These are phyloP conservation scores for Rhipidocladum racemiflorum DNA, from an alignment of 176 grass and related monocot species.

Conservation along the genomic window DNA sequence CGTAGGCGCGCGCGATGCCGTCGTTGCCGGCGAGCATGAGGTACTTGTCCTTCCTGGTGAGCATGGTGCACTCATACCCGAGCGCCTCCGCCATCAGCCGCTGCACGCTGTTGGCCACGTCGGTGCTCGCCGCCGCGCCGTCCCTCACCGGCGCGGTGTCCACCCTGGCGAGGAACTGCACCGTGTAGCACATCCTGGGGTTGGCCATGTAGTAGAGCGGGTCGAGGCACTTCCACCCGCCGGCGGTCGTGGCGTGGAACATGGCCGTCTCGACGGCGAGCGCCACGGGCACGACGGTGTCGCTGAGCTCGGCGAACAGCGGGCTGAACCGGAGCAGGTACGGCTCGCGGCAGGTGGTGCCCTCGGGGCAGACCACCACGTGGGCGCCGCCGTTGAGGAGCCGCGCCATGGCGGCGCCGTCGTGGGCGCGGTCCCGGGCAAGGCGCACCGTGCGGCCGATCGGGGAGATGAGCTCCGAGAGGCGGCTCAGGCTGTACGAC, in stretches of 20 bases:
- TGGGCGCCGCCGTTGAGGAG: constrained; percentile 34
- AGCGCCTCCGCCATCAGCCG: constrained; percentile 42
- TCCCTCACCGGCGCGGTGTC: constrained; percentile 23
- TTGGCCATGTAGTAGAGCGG: constrained; percentile 56
- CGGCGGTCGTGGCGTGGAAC: constrained; percentile 68
- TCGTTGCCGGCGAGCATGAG: constrained; percentile 75
- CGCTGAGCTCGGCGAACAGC: constrained; percentile 59
- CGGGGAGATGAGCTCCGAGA: constrained; percentile 59
- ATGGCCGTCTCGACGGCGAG: constrained; percentile 33
- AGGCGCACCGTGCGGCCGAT: constrained; percentile 56
- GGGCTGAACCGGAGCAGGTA: constrained; percentile 79
- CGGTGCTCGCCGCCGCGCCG: constrained; percentile 18
- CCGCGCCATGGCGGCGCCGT: constrained; percentile 46
- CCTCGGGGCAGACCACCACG: constrained; percentile 71
- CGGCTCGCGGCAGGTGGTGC: constrained; percentile 67
- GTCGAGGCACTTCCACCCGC: constrained; percentile 66
- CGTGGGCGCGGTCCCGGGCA: constrained; percentile 37
- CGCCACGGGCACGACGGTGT: constrained; percentile 61
- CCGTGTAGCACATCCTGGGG: constrained; percentile 54
- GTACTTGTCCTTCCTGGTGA: constrained; percentile 83
- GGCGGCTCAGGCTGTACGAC: constrained; percentile 61
- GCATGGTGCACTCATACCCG: constrained; percentile 66
- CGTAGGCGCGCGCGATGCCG: constrained; percentile 22
- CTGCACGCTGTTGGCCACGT: constrained; percentile 65
- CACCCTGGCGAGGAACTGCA: constrained; percentile 50